Evolutionary conservation across 1,139 yeast species (phyloP).

Genomic region (Kodamaea sp.): DNA sequence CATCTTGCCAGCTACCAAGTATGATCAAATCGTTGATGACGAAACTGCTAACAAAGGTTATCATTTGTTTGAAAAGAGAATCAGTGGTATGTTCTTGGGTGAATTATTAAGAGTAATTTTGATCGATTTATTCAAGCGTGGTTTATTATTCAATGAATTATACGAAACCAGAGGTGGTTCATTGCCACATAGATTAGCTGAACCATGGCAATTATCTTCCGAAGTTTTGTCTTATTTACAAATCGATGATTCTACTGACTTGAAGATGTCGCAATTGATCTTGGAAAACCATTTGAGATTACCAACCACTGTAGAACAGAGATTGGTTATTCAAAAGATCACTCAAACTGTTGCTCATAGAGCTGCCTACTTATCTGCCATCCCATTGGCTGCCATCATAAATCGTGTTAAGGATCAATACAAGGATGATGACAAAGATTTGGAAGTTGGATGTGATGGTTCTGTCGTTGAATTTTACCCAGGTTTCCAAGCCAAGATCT

Average conservation of each 20-base stretch:
- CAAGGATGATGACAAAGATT: constrained; percentile 57
- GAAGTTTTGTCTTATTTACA: constrained; percentile 80
- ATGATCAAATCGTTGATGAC: constrained; percentile 65
- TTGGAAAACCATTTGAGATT: constrained; percentile 62
- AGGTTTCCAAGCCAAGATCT: constrained; percentile 69
- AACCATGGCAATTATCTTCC: constrained; percentile 77
- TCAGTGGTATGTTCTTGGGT: constrained; percentile 92
- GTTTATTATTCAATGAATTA: constrained; percentile 53
- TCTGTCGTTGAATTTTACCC: constrained; percentile 92
- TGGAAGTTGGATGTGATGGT: constrained; percentile 94
- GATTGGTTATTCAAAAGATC: constrained; percentile 63
- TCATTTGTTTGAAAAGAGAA: constrained; percentile 90
- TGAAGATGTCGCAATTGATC: constrained; percentile 62
- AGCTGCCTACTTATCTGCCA: constrained; percentile 82
- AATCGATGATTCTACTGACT: constrained; percentile 70
- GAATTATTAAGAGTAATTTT: constrained; percentile 75
- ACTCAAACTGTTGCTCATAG: constrained; percentile 79
- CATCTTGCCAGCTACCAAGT: constrained; percentile 69
- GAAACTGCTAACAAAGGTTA: constrained; percentile 79
- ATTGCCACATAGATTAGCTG: constrained; percentile 62
- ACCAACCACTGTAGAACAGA: constrained; percentile 66
- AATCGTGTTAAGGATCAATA: constrained; percentile 38
- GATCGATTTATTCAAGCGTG: constrained; percentile 59
- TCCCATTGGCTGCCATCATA: constrained; percentile 79
- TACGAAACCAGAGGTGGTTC: constrained; percentile 49